Evolutionary conservation across 805 yeast genomes (phyloP).

Genomic region (Suhomyces emberorum): DNA sequence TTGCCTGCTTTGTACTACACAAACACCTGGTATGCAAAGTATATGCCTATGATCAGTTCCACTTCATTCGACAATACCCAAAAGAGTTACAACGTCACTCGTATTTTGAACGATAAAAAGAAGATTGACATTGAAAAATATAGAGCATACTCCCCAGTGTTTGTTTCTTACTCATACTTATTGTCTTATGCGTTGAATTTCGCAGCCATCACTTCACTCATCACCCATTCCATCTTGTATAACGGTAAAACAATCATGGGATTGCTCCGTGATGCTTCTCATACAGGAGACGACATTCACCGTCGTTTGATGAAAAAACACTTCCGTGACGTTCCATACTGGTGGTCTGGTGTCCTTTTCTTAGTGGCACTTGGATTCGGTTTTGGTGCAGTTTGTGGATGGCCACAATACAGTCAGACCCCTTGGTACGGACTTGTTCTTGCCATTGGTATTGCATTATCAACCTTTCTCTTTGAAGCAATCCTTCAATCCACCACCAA

Average conservation of each 20-base stretch:
- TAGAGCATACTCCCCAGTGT: constrained; percentile 18
- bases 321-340: constrained; percentile 18
- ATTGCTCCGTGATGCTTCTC: constrained; percentile 13
- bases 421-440: constrained; percentile 17
- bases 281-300: constrained; percentile 19
- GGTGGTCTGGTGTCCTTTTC: constrained; percentile 24
- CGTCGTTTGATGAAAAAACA: constrained; percentile 16
- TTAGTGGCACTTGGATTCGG: constrained; percentile 18
- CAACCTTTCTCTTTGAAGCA: constrained; percentile 16
- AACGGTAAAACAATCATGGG: constrained; percentile 17
- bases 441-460: constrained; percentile 13
- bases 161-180: constrained; percentile 17
- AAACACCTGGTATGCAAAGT: constrained; percentile 21
- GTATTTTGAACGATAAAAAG: constrained; percentile 13
- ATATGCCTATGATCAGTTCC: constrained; percentile 19
- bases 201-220: constrained; percentile 18
- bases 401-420: constrained; percentile 14
- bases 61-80: constrained; percentile 18
- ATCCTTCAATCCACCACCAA: constrained; percentile 18
- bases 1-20: constrained; percentile 18
- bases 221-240: constrained; percentile 17
- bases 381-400: constrained; percentile 14
- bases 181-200: constrained; percentile 20
- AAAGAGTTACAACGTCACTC: constrained; percentile 15
- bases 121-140: constrained; percentile 14